Evolutionary conservation across 345 rosid species (phyloP).

Genomic region (Abelmoschus esculentus): DNA sequence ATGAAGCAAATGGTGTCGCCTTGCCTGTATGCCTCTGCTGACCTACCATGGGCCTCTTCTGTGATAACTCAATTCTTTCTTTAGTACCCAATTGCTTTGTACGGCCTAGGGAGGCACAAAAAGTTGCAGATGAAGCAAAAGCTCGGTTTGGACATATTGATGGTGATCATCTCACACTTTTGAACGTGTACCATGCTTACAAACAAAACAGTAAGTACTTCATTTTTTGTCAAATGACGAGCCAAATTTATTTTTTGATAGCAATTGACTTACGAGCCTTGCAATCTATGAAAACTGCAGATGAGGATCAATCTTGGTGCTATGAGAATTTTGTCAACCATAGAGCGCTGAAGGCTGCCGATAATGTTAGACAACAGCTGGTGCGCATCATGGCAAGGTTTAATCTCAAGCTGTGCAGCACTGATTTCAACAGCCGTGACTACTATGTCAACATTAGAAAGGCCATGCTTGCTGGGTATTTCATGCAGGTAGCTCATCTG

Average conservation of each 20-base stretch:
- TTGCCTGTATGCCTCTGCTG: conserved; percentile 99
- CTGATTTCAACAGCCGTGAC: conserved; percentile 82
- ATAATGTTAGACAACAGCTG: conserved; percentile 88
- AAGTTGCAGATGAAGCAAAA: conserved; percentile 99
- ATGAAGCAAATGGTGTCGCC: conserved; percentile 92
- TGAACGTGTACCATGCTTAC: conserved; percentile 91
- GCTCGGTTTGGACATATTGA: conserved; percentile 95
- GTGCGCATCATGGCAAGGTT: conserved; percentile 87
- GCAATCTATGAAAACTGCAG: conserved; percentile 29
- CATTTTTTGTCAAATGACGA: conserved; percentile 8
- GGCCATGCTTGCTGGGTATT: conserved; percentile 15
- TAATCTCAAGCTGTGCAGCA: conserved; percentile 84
- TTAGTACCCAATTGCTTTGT: conserved; percentile 99
- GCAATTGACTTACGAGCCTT: neutral
- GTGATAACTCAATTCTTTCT: conserved; percentile 94
- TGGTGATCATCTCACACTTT: conserved; percentile 93
- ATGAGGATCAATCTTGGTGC: conserved; percentile 90
- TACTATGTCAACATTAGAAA: conserved; percentile 88
- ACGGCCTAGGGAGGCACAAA: conserved; percentile 99
- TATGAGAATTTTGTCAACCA: conserved; percentile 85
- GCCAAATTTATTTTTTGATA: neutral
- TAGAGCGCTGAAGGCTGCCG: conserved; percentile 79
- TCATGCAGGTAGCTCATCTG: conserved; percentile 10
- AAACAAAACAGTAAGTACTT: conserved; percentile 74
- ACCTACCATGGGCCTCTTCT: conserved; percentile 99